phyloP scores from a whole-genome alignment of 768 basidiomycete species.

The Sporobolomyces phaffii region DNA sequence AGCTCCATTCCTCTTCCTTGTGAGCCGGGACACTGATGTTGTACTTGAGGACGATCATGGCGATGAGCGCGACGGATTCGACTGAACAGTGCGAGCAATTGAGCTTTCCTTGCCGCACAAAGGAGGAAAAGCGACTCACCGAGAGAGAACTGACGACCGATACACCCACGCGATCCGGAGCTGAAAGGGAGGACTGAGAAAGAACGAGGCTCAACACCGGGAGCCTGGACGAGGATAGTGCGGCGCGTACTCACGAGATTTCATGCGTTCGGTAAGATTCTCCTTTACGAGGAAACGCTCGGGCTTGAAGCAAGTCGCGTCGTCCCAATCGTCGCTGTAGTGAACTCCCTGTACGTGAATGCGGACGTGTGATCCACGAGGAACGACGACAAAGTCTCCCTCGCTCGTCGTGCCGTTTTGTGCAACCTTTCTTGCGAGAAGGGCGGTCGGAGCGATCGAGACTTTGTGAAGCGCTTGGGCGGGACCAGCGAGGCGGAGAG shows the following conservation, averaged over 20 bases:
- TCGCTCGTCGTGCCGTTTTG: neutral
- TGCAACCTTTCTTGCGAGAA: neutral
- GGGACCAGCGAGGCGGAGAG: constrained; percentile 14
- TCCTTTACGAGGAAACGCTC: constrained; percentile 7
- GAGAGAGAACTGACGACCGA: constrained; percentile 13
- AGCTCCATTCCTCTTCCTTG: neutral
- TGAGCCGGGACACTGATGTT: constrained; percentile 1
- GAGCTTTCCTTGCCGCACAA: neutral
- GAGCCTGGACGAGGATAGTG: no score
- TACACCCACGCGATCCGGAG: constrained; percentile 10
- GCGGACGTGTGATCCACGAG: neutral
- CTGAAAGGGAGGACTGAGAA: constrained; percentile 6
- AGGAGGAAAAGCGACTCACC: neutral
- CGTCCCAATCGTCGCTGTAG: constrained; percentile 2
- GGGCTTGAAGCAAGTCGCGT: neutral
- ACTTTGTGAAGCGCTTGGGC: neutral
- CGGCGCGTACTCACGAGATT: neutral
- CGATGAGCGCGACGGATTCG: constrained; percentile 16
- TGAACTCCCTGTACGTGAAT: constrained; percentile 6
- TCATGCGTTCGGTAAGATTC: neutral
- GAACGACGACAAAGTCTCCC: neutral
- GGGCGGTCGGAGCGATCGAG: neutral
- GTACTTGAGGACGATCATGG: constrained; percentile 6
- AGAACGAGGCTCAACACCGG: no score
- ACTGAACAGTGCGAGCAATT: neutral